Base-by-base conservation (phyloP, 208 protist species). In the Acanthamoeba royreba region DNA sequence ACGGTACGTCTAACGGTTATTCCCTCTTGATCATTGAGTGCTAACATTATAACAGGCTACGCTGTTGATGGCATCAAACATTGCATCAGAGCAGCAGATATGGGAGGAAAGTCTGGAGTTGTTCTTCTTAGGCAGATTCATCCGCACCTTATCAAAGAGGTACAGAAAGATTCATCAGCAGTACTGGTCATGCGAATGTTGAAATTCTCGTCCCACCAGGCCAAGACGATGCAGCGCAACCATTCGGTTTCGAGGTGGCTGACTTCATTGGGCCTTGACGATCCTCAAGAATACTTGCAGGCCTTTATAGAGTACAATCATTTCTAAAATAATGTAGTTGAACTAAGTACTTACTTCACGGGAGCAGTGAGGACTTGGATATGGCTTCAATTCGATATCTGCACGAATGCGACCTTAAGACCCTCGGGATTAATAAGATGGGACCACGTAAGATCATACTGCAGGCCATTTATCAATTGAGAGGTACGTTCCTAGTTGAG, bases 51-150 rank as follows among this genome's bases (percentile, higher is more conserved):
- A 35, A 28, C 72, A 45, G 77, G 77, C 28, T 90, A 90, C 31
- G 83, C 83, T 3, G 83, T 47, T 8, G 83, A 90, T n/a, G 83
- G 83, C 38, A 66, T 90, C 49, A 90, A 90, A 49, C 83, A 90
- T n/a, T 90, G 83, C 55, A 63, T 90, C 11, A 33, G 83, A 9
- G 38, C 83, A 25, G 52, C 35, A n/a, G 83, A 90, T 49, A 90
- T 90, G 83, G 83, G 83, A 22, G 83, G 83, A 22, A 90, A 90
- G 52, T 90, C 49, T 5, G 83, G 83, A 22, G 83, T 90, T 9
- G 83, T 90, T 8, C 45, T 90, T 8, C 83, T 90, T 3, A 43
- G 83, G 5, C 83, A 90, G 7, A 90, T 90, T 17, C 83, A 90
- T 25, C 45, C 83, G 19, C 33, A 90, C 35, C 52, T 90, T 15